Percentiles rank a stretch among this genome's conserved stretches.
Conservation (phyloP, 176 grass and related monocot genomes). For the Phoenix dactylifera region DNA sequence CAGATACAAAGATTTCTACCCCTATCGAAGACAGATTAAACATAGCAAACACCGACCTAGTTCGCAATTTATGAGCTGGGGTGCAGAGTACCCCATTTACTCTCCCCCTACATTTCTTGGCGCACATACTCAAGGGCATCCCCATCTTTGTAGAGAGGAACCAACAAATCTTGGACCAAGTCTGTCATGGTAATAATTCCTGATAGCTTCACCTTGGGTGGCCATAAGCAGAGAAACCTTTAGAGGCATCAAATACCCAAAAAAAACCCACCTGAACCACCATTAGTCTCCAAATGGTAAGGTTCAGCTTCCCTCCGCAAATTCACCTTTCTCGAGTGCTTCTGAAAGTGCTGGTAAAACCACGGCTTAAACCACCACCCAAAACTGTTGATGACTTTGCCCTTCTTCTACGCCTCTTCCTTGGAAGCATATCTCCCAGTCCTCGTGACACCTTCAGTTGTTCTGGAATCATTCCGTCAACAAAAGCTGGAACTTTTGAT, state of each 20-base stretch:
- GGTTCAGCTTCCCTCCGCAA: conserved; percentile 92
- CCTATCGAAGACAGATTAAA: no score
- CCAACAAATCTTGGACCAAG: conserved; percentile 91
- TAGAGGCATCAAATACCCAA: conserved; percentile 87
- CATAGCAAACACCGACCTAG: no score
- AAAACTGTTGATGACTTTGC: conserved; percentile 69
- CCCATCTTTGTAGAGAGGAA: conserved; percentile 83
- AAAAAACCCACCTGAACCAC: conserved; percentile 67
- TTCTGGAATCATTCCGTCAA: conserved; percentile 70
- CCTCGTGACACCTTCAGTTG: conserved; percentile 77
- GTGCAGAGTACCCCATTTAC: no score
- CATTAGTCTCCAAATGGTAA: conserved; percentile 81
- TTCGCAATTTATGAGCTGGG: no score
- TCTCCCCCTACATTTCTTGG: conserved; percentile 63
- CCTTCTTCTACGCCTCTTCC: conserved; percentile 95
- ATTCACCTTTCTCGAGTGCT: conserved; percentile 67
- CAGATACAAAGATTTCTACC: no score
- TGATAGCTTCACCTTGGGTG: conserved; percentile 78
- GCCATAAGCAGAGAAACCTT: conserved; percentile 96
- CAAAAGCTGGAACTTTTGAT: conserved; percentile 81
- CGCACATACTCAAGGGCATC: conserved; percentile 82
- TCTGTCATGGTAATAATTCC: conserved; percentile 95
- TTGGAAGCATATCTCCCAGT: conserved; percentile 81
- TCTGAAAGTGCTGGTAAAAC: conserved; percentile 94
- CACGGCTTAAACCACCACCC: conserved; percentile 98